Evolutionary conservation across 2,329 filamentous ascomycete species (phyloP).

Genomic region (Aspergillus melleus): DNA sequence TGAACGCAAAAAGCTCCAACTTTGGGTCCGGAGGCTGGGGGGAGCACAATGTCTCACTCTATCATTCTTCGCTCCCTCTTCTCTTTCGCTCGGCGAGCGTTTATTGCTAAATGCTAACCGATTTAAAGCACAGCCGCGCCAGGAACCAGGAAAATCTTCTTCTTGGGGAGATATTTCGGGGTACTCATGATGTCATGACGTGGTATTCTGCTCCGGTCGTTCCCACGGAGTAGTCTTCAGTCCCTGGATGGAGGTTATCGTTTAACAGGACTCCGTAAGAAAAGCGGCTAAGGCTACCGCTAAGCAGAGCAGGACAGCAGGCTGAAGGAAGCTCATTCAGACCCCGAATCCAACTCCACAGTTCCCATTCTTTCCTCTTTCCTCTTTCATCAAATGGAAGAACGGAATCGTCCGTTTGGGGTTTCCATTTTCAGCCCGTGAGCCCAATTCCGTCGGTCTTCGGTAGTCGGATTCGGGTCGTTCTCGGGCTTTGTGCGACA

Average conservation of each 20-base stretch:
- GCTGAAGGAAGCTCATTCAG: background rate
- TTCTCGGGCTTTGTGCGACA: background rate
- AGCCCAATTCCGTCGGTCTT: background rate
- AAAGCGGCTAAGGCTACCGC: background rate
- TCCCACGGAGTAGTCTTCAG: background rate
- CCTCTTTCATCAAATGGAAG: background rate
- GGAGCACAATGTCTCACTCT: background rate
- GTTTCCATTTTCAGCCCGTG: background rate
- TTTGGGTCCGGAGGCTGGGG: background rate
- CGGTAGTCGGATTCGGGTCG: background rate
- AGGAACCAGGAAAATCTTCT: constrained; percentile 3
- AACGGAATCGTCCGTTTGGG: background rate
- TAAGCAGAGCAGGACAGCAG: background rate
- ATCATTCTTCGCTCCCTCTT: background rate
- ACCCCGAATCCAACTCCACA: background rate
- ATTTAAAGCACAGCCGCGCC: constrained; percentile 4
- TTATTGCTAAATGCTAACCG: background rate
- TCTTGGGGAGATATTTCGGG: background rate
- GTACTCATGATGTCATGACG: constrained; percentile 8
- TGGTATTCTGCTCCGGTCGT: background rate
- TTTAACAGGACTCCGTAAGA: background rate
- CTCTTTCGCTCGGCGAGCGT: background rate
- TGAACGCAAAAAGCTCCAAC: background rate
- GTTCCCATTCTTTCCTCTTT: background rate
- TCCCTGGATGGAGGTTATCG: background rate